A percentile compares a stretch with the other conserved stretches of the same genome.
Conservation (phyloP, 306 rosid genomes). For the Canavalia gladiata region DNA sequence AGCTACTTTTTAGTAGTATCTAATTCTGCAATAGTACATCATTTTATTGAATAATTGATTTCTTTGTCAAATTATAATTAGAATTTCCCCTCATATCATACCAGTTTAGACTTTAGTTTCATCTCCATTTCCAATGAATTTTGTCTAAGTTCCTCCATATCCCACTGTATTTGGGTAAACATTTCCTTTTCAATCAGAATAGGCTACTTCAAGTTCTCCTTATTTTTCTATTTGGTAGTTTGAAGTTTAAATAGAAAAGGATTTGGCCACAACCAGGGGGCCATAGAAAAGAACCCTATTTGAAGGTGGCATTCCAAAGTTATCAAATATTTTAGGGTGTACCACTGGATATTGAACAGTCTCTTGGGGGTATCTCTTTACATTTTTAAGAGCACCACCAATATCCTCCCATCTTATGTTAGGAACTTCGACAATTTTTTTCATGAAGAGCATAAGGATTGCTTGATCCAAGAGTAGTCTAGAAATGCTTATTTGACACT, state of each 20-base stretch:
- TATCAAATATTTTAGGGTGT: constrained; percentile 97
- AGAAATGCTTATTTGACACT: constrained; percentile 92
- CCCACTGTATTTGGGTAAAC: constrained; percentile 96
- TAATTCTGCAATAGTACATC: constrained; percentile 61
- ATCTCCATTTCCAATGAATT: constrained; percentile 94
- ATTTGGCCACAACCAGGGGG: constrained; percentile 99
- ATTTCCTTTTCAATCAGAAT: constrained; percentile 92
- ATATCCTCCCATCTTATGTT: constrained; percentile 93
- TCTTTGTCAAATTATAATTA: constrained; percentile 52
- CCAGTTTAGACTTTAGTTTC: constrained; percentile 81
- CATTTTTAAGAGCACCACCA: constrained; percentile 98
- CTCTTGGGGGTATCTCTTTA: constrained; percentile 98
- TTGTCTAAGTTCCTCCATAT: constrained; percentile 96
- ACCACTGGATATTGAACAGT: constrained; percentile 99
- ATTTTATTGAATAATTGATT: constrained; percentile 55
- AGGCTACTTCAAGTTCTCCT: constrained; percentile 97
- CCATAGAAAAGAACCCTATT: constrained; percentile 99
- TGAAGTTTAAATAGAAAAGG: constrained; percentile 90
- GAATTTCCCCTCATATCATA: constrained; percentile 66
- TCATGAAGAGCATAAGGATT: constrained; percentile 97
- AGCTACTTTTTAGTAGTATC: constrained; percentile 75
- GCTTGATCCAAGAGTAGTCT: constrained; percentile 95
- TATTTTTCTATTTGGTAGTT: constrained; percentile 77
- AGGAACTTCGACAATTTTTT: constrained; percentile 99
- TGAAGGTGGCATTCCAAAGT: constrained; percentile 98